Evolutionary conservation across 371 early-diverging fungal species (phyloP), one percentile per base, ranked within the genome.

Genomic region (Zancudomyces culisetae): DNA sequence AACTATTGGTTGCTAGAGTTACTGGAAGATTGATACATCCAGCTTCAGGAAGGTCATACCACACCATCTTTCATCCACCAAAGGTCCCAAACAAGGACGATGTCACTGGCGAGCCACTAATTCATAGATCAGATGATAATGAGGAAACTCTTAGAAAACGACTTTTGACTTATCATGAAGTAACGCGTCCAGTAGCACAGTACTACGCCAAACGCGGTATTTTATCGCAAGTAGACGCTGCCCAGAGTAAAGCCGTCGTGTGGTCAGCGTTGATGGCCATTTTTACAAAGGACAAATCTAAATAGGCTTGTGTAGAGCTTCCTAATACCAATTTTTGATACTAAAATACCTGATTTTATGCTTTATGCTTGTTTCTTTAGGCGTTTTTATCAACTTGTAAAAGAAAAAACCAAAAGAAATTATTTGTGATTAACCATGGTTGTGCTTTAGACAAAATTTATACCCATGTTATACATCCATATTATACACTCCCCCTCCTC

Each of bases 101-200:
- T 68, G 63, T 87, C 49, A 99, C 98, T 59, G 90, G 95, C 55
- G 93, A 91, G 71, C 90, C 98, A 55, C 78, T 98, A 43, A 78
- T 95, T 54, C 91, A 89, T 67, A 83, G 99, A 53, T 83, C 90
- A 2, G 98, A 99, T 66, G 99, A 99, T 70, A 98, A 94, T 62
- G 93, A 79, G 54, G 89, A 80, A 41, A 84, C 95, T 18, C 77
- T 95, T 53, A 81, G 74, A 66, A 93, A 91, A 79, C 86, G 99
- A 55, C 75, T 98, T 56, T 81, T 72, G 19, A 72, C 85, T 22
- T 99, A 94, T 81, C 94, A 93, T 71, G 78, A 87, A 72, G 83
- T 85, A 67, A 99, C 99, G 35, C 79, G 76, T 24, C 99, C 99
- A 30, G 96, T 99, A 27, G 90, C 85, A 43, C 89, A 85, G 0